Percentiles rank a stretch among this genome's conserved stretches.
These are phyloP conservation scores for Cyberlindnera meyerae DNA, from an alignment of 805 yeast species.

Conservation along the genomic window DNA sequence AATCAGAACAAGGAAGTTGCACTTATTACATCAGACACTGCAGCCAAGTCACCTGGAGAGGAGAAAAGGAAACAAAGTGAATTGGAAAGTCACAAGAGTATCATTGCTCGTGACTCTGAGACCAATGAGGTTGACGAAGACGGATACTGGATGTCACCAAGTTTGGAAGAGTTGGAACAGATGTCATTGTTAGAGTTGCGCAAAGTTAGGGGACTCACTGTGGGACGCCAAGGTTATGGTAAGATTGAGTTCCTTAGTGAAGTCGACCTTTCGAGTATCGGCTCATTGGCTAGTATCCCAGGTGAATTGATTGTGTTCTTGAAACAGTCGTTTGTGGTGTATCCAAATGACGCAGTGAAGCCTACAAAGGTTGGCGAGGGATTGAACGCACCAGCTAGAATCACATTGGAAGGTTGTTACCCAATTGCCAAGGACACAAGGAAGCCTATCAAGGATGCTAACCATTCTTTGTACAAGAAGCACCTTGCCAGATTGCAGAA, in stretches of 20 bases:
- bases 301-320: conserved; percentile 62
- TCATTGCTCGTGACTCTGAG: conserved; percentile 8
- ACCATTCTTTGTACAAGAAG: conserved; percentile 61
- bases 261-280: conserved; percentile 72
- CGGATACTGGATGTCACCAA: conserved; percentile 87
- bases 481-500: conserved; percentile 66
- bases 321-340: conserved; percentile 57
- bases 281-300: conserved; percentile 56
- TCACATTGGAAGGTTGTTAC: conserved; percentile 74
- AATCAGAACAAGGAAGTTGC: too few species aligned
- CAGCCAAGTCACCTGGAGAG: too few species aligned
- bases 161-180: conserved; percentile 54
- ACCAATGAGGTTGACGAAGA: conserved; percentile 39
- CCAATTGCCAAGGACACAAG: conserved; percentile 72
- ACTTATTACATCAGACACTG: too few species aligned
- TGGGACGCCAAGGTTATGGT: conserved; percentile 77
- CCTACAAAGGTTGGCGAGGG: conserved; percentile 75
- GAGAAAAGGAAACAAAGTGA: too few species aligned
- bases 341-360: conserved; percentile 58
- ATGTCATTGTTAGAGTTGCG: conserved; percentile 62
- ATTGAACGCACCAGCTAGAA: conserved; percentile 67
- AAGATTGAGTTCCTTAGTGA: conserved; percentile 71
- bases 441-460: conserved; percentile 70
- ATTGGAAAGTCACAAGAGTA: too few species aligned
- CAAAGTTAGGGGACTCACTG: conserved; percentile 54